These are phyloP conservation scores for Arachis stenosperma DNA, from an alignment of 306 rosid species.

Conservation along the genomic window DNA sequence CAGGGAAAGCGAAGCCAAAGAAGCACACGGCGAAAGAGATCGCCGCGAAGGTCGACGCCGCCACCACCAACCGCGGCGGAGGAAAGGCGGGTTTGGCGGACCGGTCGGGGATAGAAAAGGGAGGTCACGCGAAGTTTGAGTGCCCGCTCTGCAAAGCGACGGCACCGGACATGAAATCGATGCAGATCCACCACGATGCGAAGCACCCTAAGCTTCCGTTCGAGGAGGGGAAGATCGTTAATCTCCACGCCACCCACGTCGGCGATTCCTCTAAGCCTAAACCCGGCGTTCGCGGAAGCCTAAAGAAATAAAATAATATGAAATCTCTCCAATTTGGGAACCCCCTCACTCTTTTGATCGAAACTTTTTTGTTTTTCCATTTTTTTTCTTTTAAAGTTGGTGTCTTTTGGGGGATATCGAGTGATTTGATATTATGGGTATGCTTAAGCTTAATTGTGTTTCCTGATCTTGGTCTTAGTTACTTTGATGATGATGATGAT, in stretches of 20 bases:
- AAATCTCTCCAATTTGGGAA: too few species aligned
- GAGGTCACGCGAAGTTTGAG: constrained; percentile 96
- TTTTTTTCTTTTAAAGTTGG: neutral
- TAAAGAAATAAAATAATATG: constrained; percentile 55
- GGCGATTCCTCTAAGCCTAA: constrained; percentile 52
- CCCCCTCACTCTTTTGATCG: too few species aligned
- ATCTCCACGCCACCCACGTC: constrained; percentile 49
- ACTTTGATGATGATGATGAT: neutral
- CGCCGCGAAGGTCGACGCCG: constrained; percentile 83
- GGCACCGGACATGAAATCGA: constrained; percentile 86
- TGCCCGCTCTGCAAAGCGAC: constrained; percentile 91
- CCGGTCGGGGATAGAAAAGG: constrained; percentile 71
- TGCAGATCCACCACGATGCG: constrained; percentile 97
- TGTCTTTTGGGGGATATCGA: constrained; percentile 20
- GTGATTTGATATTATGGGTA: constrained; percentile 31
- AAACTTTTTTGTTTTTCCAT: neutral
- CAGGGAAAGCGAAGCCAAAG: constrained; percentile 99
- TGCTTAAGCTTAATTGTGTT: constrained; percentile 3
- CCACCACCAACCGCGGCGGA: constrained; percentile 92
- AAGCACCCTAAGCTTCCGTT: constrained; percentile 82
- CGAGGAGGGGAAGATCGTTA: constrained; percentile 65
- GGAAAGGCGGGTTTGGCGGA: constrained; percentile 89
- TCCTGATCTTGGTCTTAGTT: neutral
- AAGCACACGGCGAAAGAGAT: constrained; percentile 99
- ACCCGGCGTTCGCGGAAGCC: constrained; percentile 90